These are phyloP conservation scores for Echeveria elegans DNA, from an alignment of 164 flowering plant species.

Conservation along the genomic window DNA sequence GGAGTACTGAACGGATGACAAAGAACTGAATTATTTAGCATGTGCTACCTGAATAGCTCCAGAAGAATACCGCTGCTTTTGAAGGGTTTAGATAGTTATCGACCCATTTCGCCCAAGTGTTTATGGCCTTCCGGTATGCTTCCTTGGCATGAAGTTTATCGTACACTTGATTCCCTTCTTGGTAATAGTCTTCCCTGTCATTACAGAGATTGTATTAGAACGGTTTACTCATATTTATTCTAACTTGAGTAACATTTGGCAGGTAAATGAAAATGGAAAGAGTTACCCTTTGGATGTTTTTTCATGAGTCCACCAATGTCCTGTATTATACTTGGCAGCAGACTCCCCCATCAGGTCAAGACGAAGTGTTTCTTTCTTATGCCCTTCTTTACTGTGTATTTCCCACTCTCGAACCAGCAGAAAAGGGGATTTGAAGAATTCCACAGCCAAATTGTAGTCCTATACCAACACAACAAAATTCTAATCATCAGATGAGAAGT, in stretches of 20 bases:
- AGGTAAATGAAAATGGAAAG: neutral
- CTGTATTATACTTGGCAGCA: conserved; percentile 32
- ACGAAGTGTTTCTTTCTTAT: conserved; percentile 39
- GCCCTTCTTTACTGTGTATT: conserved; percentile 23
- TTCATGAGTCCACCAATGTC: conserved; percentile 65
- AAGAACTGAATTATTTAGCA: too few species aligned
- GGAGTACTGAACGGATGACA: neutral
- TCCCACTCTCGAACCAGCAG: conserved; percentile 48
- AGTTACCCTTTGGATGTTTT: conserved; percentile 42
- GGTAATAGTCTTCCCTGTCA: conserved; percentile 33
- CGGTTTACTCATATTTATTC: neutral
- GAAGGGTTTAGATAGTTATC: conserved; percentile 27
- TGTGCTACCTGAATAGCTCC: conserved; percentile 46
- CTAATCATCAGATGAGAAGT: neutral
- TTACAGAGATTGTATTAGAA: conserved; percentile 1
- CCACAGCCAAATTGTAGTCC: conserved; percentile 75
- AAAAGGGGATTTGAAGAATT: conserved; percentile 63
- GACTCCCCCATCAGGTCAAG: conserved; percentile 31
- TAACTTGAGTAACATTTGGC: neutral
- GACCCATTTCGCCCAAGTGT: conserved; percentile 57
- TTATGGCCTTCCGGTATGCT: conserved; percentile 45
- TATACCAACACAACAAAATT: conserved; percentile 14
- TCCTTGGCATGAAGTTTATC: conserved; percentile 21
- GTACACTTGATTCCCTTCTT: conserved; percentile 44
- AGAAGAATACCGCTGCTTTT: conserved; percentile 32